Evolutionary conservation across 148 eudicot species (phyloP), one percentile per base, ranked within the genome.

Genomic region (Chenopodium suecicum): DNA sequence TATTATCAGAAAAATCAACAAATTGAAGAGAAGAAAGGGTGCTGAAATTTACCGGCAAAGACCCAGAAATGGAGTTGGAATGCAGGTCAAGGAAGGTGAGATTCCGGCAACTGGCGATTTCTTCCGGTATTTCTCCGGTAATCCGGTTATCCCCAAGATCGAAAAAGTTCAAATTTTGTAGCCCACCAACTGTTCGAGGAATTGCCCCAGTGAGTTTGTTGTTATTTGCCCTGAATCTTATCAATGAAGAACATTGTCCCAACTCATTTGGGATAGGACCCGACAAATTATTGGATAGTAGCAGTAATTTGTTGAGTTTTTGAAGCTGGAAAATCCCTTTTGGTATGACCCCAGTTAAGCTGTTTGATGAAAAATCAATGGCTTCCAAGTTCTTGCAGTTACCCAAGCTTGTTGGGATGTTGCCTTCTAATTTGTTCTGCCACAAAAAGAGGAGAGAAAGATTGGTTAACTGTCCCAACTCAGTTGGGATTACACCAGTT

Each of bases 81-180:
- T 95, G 98, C 63, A 95, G 85, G 34, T 95, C 98, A 6, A 95
- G 84, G 54, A 93, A 95, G 2, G 96, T 92, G 17, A 95, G 88
- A 82, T 95, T 93, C 85, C 83, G 84, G 83, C 98, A 95, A 0
- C 93, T 86, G 17, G 98, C 86, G 34, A 95, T 88, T 80, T 93
- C 91, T 75, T 63, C 48, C 5, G 98, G 96, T 37, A 95, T 85
- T 4, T 85, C 66, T 19, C 98, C 98, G 27, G 89, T 85, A 8
- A 95, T 52, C 69, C 90, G 84, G 46, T 95, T 95, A 10, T 85
- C 86, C 11, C 96, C 98, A 48, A 95, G 90, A 85, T 95, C 98
- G 7, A 95, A 85, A 63, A 95, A 95, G 83, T 82, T 90, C 73
- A 95, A 79, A 78, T 89, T 90, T 84, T 81, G 84, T 69, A 92